These are phyloP conservation scores for Neurospora sp. DNA, from an alignment of 495 filamentous ascomycete genomes.

Conservation along the genomic window DNA sequence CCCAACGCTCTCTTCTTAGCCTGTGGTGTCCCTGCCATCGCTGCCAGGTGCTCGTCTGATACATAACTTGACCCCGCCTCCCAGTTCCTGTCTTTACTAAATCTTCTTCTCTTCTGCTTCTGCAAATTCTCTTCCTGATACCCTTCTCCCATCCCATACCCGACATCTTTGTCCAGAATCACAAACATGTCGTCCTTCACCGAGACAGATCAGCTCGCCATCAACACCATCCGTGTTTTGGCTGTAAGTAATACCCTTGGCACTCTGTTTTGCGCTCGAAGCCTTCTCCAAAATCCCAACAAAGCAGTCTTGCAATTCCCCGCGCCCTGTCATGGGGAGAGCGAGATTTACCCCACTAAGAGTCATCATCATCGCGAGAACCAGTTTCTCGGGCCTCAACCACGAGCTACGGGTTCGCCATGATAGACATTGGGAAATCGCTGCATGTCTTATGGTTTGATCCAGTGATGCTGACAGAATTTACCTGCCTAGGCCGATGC, in stretches of 20 bases:
- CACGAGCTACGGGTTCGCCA: background rate
- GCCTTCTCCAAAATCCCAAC: conserved; percentile 28
- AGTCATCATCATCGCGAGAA: conserved; percentile 1
- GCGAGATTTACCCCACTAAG: background rate
- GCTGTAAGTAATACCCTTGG: conserved; percentile 54
- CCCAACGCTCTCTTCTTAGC: background rate
- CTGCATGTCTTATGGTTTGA: background rate
- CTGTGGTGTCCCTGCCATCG: background rate
- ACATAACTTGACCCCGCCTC: conserved; percentile 24
- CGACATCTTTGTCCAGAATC: conserved; percentile 15
- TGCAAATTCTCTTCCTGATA: conserved; percentile 20
- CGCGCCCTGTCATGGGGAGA: conserved; percentile 7
- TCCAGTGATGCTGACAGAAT: conserved; percentile 14
- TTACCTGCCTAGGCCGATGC: conserved; percentile 73
- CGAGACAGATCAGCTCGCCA: conserved; percentile 75
- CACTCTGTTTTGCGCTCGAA: background rate
- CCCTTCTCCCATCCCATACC: conserved; percentile 11
- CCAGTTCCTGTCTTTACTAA: background rate
- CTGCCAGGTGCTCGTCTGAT: background rate
- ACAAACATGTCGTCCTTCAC: conserved; percentile 73
- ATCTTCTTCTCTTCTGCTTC: conserved; percentile 16
- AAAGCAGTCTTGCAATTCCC: conserved; percentile 25
- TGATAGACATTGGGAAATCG: conserved; percentile 5
- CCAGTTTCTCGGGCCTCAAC: background rate
- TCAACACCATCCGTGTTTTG: conserved; percentile 95